Percentiles rank a stretch among this genome's conserved stretches.
Evolutionary conservation across 805 yeast species (phyloP).

Genomic region (Candida multigemmis): DNA sequence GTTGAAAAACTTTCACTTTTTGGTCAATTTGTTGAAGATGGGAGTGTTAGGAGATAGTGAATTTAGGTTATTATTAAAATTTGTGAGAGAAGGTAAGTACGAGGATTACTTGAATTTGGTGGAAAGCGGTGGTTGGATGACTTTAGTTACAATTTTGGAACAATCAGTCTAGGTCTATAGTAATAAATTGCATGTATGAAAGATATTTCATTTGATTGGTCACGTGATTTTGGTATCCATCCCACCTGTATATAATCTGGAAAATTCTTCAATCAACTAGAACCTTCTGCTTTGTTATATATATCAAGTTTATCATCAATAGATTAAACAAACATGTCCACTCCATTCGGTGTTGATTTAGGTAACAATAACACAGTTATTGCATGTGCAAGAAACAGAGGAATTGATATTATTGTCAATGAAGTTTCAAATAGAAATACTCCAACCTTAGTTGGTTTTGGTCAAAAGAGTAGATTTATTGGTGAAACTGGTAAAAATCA

Average conservation of each 20-base stretch:
- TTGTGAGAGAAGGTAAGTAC: constrained; percentile 32
- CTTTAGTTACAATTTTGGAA: constrained; percentile 47
- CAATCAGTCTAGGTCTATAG: constrained; percentile 15
- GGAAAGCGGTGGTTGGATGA: constrained; percentile 76
- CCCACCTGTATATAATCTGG: constrained; percentile 2
- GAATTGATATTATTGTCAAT: constrained; percentile 95
- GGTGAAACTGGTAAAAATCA: constrained; percentile 97
- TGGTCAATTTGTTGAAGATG: constrained; percentile 47
- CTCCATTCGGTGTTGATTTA: constrained; percentile 96
- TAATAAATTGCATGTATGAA: background rate
- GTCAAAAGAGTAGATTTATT: constrained; percentile 76
- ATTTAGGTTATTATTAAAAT: constrained; percentile 35
- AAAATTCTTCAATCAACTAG: constrained; percentile 3
- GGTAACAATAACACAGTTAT: constrained; percentile 92
- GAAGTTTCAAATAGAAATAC: constrained; percentile 98
- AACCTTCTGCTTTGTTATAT: background rate
- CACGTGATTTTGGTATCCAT: too few species aligned
- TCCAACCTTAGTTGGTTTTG: constrained; percentile 87
- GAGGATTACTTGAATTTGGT: constrained; percentile 43
- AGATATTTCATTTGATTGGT: too few species aligned
- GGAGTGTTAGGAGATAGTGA: constrained; percentile 55
- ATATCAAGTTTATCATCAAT: background rate
- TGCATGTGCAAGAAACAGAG: constrained; percentile 96
- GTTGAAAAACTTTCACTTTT: constrained; percentile 69
- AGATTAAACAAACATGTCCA: constrained; percentile 49